Conservation (phyloP, 805 yeast species). For the Grigorovia transvaalensis region DNA sequence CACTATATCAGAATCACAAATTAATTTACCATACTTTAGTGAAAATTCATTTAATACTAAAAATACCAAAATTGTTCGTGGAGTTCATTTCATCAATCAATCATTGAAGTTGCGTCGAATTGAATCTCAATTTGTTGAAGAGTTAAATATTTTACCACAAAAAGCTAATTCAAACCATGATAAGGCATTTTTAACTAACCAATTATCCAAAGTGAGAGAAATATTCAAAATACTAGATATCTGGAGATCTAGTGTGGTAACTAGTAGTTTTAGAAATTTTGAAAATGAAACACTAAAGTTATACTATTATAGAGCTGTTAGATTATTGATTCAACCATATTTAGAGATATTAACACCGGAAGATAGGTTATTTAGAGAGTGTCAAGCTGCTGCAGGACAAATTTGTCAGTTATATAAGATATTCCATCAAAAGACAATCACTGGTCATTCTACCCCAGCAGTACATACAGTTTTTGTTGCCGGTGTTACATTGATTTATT, state of each 20-base stretch:
- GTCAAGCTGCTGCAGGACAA: slow-evolving; percentile 66
- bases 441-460: slow-evolving; percentile 56
- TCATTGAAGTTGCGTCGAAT: slow-evolving; percentile 46
- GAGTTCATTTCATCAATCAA: slow-evolving; percentile 43
- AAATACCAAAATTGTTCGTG: slow-evolving; percentile 23
- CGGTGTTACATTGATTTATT: slow-evolving; percentile 56
- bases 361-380: slow-evolving; percentile 49
- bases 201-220: slow-evolving; percentile 41
- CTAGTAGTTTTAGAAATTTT: slow-evolving; percentile 31
- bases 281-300: slow-evolving; percentile 51
- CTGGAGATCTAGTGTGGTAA: slow-evolving; percentile 42
- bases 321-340: slow-evolving; percentile 54
- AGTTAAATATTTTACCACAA: slow-evolving; percentile 33
- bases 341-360: slow-evolving; percentile 51
- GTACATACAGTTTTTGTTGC: slow-evolving; percentile 61
- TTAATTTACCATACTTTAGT: slow-evolving; percentile 43
- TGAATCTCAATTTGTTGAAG: slow-evolving; percentile 50
- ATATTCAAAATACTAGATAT: slow-evolving; percentile 45
- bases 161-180: slow-evolving; percentile 3
- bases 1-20: slow-evolving; percentile 40
- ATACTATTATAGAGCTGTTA: slow-evolving; percentile 49
- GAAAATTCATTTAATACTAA: slow-evolving; percentile 28
- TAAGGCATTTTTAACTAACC: slow-evolving; percentile 23
- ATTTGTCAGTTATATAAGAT: slow-evolving; percentile 54
- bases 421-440: slow-evolving; percentile 50